Evolutionary conservation across 176 grass and related monocot genomes (phyloP), one percentile per base, ranked within the genome.

Genomic region (Rhynchospora breviuscula): DNA sequence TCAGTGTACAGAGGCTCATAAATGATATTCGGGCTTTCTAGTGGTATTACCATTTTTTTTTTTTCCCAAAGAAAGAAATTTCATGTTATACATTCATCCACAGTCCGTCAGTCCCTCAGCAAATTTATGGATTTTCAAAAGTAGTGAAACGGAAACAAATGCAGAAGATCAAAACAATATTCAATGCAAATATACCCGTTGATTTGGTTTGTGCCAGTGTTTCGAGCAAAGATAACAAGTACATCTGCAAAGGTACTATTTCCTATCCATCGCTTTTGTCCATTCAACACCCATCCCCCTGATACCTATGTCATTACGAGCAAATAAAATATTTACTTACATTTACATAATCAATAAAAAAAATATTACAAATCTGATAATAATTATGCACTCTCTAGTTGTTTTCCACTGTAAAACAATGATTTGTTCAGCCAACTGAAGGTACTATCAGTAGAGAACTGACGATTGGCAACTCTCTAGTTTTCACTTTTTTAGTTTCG

Each of bases 251-350:
- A 98, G 13, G 95, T 98, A 89, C 95, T 88, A 62, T 98, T 98
- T 81, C 92, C 95, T 79, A 94, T 98, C 95, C 95, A 98, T 3
- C 95, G 87, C 51, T 98, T 98, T 91, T 98, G 95, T 52, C 95
- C 95, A 90, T 92, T 83, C 71, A 98, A 87, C 26, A 91, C 81
- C 92, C 95, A 98, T 64, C 95, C 92, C 49, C 95, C 94, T 88
- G 87, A 81, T 46, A 97, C 94, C 94, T 97, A 46, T 44, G 74
- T 18, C 57, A 92, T 85, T 68, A 90, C 31, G 69, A 67, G 43
- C 4, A 79, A 85, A 85, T 40, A 78, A 81, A 56, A 52, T 47
- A 10, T 53, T 54, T 72, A 70, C 81, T 69, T 6, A 51, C 21
- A 82, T 17, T 31, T 80, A 49, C 44, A 2, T 19, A 63, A 63